Evolutionary conservation across 345 rosid species (phyloP), one percentile per base, ranked within the genome.

Genomic region (Turritis glabra): DNA sequence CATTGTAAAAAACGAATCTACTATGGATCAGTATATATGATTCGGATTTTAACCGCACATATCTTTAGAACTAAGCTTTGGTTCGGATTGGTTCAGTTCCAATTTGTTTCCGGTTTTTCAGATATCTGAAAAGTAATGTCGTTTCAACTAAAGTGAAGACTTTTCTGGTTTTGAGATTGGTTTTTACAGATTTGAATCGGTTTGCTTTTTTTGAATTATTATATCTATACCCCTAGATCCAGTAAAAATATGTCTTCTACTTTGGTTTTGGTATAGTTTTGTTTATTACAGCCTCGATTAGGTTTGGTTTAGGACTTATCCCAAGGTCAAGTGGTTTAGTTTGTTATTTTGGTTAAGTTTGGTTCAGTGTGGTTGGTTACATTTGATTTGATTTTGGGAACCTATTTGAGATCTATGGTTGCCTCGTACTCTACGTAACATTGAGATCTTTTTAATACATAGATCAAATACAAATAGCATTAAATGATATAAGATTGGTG

Each of bases 371-470:
- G 57, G 69, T 51, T 47, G 18, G 19, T 48, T 25, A 40, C 33
- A 40, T 22, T 35, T 35, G 51, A 48, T 37, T 37, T 35, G 40
- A 35, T 60, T 48, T 21, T 37, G 18, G 47, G 46, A 37, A 60
- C 26, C 2, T 26, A 62, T 72, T 22, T 14, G 63, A 62, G 53
- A 51, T 72, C 32, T 17, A 62, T 29, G 43, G 77, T 35, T 71
- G 74, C 64, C 69, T 68, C 69, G 48, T 68, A 75, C 64, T 51
- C 69, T 68, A 75, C 69, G 74, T 51, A 75, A 57, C 14, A 30
- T 25, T 53, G 7, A 64, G 26, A 53, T 8, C 8, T 53, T 54
- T 54, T 62, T 30, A 40, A 63, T 32, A 19, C 41, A 46, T 26
- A 14, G 26, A 56, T 17, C 23, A 57, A 60, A 18, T 15, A 35